Evolutionary conservation across 805 yeast genomes (phyloP), one percentile per base, ranked within the genome.

Genomic region (Kregervanrija fluxuum): DNA sequence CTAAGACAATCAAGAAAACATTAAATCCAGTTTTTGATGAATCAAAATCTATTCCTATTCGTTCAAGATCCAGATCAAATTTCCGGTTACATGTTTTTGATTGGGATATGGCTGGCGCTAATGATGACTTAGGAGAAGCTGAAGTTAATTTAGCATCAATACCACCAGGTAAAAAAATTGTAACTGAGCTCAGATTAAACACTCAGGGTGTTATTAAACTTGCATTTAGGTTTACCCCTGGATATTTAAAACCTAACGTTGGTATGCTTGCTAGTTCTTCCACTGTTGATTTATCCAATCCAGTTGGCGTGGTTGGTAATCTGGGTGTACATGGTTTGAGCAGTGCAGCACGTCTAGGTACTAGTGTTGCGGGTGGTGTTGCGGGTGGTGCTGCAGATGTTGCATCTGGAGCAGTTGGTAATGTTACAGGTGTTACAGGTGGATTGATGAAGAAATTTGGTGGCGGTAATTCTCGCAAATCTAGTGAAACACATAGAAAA

Each of bases 11-110:
- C 47, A 82, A 82, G 64, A 84, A 78, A 59, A 77, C 85, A 0
- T 67, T 85, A 52, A 69, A 77, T 45, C 95, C 95, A 13, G 73
- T 71, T 10, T 89, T 93, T 90, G 81, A 86, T 59, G 93, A 86
- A 54, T 61, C 67, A 8, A 67, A 76, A 17, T 70, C 69, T 4
- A 62, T 87, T 52, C 80, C 85, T 4, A 61, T 85, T 46, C 70
- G 75, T 33, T 82, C 93, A 0, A 76, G 87, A 61, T 66, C 79
- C 2, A 73, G 84, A 57, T 67, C 75, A 22, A 54, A 65, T 13
- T 59, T 83, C 30, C 49, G 61, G 32, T 52, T 81, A 17, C 73
- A 72, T 38, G 77, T 81, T 13, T 75, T 65, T 55, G 93, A 85
- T 61, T 85, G 91, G 91, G 93, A 85, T 63, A 71, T 82, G 58